Evolutionary conservation across 495 filamentous ascomycete species (phyloP).

Genomic region (Trypethelium eluteriae): DNA sequence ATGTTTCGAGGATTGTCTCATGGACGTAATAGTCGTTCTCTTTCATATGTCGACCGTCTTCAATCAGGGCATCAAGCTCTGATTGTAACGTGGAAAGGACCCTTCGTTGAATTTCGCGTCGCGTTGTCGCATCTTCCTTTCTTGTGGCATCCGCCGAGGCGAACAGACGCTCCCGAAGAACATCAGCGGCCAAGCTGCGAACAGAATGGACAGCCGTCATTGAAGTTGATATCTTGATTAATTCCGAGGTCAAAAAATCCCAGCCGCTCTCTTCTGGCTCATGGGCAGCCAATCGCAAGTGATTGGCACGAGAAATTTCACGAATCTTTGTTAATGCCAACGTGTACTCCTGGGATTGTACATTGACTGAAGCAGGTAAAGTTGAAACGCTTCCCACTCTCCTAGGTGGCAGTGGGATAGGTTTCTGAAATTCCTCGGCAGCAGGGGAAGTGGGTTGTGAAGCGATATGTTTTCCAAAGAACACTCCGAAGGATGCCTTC

Average conservation of each 20-base stretch:
- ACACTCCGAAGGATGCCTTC: constrained; percentile 54
- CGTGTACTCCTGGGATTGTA: constrained; percentile 52
- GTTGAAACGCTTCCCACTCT: constrained; percentile 42
- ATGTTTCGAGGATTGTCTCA: constrained; percentile 66
- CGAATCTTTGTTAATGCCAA: constrained; percentile 80
- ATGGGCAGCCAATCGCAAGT: constrained; percentile 61
- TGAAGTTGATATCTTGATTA: constrained; percentile 59
- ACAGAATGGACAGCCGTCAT: constrained; percentile 68
- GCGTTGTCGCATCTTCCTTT: constrained; percentile 38
- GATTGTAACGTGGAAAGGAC: constrained; percentile 60
- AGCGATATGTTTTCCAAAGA: constrained; percentile 38
- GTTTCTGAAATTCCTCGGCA: constrained; percentile 3
- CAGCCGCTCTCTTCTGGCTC: constrained; percentile 62
- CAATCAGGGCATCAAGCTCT: constrained; percentile 44
- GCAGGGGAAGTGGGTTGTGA: constrained; percentile 2
- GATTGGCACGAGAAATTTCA: constrained; percentile 69
- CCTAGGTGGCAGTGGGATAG: constrained; percentile 25
- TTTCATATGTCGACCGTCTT: constrained; percentile 43
- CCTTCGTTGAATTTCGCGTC: constrained; percentile 56
- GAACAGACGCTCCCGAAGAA: constrained; percentile 41
- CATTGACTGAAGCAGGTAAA: constrained; percentile 38
- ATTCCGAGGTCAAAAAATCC: constrained; percentile 58
- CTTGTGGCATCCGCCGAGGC: constrained; percentile 29
- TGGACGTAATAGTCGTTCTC: constrained; percentile 72
- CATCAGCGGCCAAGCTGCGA: constrained; percentile 57